A percentile compares a stretch with the other conserved stretches of the same genome.
Evolutionary conservation across 2,329 filamentous ascomycete genomes (phyloP).

Genomic region (Sporothrix brasiliensis): DNA sequence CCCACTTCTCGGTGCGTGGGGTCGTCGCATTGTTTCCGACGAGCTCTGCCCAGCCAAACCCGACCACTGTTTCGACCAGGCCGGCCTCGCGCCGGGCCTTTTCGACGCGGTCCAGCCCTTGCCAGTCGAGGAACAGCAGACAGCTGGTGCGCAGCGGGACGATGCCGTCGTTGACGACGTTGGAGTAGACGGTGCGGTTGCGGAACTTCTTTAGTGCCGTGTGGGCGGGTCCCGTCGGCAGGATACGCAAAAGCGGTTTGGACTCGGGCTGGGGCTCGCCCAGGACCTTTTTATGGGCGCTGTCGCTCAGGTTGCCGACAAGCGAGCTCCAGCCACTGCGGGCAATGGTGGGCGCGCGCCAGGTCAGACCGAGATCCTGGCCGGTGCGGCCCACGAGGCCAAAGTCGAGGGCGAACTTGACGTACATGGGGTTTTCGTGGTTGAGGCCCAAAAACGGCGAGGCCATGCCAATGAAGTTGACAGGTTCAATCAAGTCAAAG

Average conservation of each 20-base stretch:
- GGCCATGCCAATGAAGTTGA: constrained; percentile 89
- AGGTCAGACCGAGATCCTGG: constrained; percentile 91
- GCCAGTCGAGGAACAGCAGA: constrained; percentile 95
- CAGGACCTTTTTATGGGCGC: constrained; percentile 59
- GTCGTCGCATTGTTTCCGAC: constrained; percentile 67
- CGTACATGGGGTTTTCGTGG: constrained; percentile 96
- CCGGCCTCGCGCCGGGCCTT: constrained; percentile 92
- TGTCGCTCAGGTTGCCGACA: constrained; percentile 77
- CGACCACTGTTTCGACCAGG: constrained; percentile 86
- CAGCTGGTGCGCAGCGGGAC: constrained; percentile 94
- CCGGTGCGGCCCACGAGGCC: constrained; percentile 94
- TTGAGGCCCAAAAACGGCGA: constrained; percentile 88
- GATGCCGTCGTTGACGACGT: constrained; percentile 96
- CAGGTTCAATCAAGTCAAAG: constrained; percentile 79
- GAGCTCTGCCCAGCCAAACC: constrained; percentile 92
- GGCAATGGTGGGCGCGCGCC: constrained; percentile 84
- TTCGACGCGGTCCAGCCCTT: constrained; percentile 87
- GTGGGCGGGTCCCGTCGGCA: constrained; percentile 90
- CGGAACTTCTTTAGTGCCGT: constrained; percentile 83
- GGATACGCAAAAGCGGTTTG: constrained; percentile 83
- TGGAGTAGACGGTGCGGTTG: constrained; percentile 91
- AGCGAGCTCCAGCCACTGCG: constrained; percentile 87
- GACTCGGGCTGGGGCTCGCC: constrained; percentile 71
- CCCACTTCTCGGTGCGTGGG: constrained; percentile 51
- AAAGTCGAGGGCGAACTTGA: constrained; percentile 95